These are phyloP conservation scores for Eucalyptus dawsonii DNA, from an alignment of 345 rosid genomes.

Conservation along the genomic window DNA sequence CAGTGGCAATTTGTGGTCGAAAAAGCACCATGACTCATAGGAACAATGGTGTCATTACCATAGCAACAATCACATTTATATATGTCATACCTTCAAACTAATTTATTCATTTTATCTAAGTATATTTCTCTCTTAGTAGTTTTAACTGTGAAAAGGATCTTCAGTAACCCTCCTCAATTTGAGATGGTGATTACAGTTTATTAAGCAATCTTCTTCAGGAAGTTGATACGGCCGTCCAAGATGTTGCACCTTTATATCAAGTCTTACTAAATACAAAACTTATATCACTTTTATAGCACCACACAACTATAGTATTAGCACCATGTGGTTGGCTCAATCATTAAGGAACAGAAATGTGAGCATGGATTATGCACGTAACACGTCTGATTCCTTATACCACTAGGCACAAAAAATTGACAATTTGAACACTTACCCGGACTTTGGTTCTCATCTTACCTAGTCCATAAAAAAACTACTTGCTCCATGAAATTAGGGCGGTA, in stretches of 20 bases:
- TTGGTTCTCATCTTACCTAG: neutral
- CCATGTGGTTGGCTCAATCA: neutral
- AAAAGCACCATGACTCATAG: neutral
- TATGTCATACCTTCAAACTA: too few relatives aligned
- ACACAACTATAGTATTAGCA: neutral
- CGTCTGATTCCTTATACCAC: neutral
- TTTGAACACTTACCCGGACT: neutral
- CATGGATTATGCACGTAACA: neutral
- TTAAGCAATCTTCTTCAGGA: neutral
- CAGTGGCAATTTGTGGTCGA: neutral
- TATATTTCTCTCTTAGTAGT: neutral
- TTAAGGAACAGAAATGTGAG: neutral
- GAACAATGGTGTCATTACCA: too few relatives aligned
- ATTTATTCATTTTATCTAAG: neutral
- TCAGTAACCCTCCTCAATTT: neutral
- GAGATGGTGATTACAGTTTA: neutral
- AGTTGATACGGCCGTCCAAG: neutral
- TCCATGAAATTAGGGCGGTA: neutral
- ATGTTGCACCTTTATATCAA: neutral
- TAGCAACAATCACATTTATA: neutral
- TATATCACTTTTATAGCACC: neutral
- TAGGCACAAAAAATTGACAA: neutral
- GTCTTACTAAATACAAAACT: neutral
- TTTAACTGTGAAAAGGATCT: neutral
- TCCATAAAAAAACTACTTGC: neutral